Percentiles rank a stretch among this genome's conserved stretches.
Conservation (phyloP, 1,284 basidiomycete genomes). For the Cutaneotrichosporon dermatis region DNA sequence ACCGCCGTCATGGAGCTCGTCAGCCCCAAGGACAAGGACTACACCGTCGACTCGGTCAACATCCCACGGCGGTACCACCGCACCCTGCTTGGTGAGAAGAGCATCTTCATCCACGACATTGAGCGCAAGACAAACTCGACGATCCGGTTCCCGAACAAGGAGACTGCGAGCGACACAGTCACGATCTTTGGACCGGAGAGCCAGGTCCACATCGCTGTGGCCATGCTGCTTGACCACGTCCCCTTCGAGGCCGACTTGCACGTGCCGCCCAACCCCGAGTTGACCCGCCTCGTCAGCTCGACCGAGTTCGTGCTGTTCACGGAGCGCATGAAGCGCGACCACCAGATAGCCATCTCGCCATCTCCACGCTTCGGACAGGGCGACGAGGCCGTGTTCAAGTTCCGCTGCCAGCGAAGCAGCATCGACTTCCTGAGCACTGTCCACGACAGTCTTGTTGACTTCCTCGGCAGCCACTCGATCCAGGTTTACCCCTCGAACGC, state of each 20-base stretch:
- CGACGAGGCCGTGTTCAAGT: slow-evolving; percentile 84
- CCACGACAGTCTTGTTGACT: slow-evolving; percentile 88
- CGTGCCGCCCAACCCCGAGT: slow-evolving; percentile 74
- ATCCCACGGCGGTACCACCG: slow-evolving; percentile 94
- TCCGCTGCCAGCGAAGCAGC: slow-evolving; percentile 89
- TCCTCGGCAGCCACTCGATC: slow-evolving; percentile 71
- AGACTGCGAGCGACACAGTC: slow-evolving; percentile 72
- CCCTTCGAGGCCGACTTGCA: slow-evolving; percentile 96
- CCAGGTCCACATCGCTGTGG: slow-evolving; percentile 92
- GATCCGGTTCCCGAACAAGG: slow-evolving; percentile 93
- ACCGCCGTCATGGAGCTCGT: slow-evolving; percentile 97
- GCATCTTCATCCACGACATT: slow-evolving; percentile 94
- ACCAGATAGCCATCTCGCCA: slow-evolving; percentile 81
- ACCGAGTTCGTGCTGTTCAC: slow-evolving; percentile 73
- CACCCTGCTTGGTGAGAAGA: slow-evolving; percentile 89
- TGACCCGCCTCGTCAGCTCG: slow-evolving; percentile 67
- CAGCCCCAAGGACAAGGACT: slow-evolving; percentile 71
- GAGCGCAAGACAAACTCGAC: slow-evolving; percentile 92
- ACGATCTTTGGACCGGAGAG: slow-evolving; percentile 93
- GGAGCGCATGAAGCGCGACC: slow-evolving; percentile 87
- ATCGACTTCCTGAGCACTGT: slow-evolving; percentile 86
- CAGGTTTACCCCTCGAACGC: slow-evolving; percentile 49
- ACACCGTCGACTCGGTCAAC: slow-evolving; percentile 79
- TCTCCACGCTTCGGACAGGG: slow-evolving; percentile 53
- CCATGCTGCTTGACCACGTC: slow-evolving; percentile 94